Conservation (phyloP, 345 rosid species). For the Clarkia xantiana region DNA sequence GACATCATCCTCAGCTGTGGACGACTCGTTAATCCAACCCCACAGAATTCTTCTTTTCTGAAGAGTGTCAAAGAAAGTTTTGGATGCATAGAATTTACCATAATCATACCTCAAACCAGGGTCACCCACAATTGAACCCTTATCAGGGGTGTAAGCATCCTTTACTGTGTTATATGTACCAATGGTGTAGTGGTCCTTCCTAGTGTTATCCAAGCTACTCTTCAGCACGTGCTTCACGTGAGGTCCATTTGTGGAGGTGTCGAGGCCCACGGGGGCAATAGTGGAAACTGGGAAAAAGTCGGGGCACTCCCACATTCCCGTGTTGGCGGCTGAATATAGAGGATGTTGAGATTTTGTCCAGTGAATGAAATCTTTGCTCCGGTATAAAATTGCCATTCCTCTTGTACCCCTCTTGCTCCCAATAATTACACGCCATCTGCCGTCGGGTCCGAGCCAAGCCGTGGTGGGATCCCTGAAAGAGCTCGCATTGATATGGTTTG, state of each 20-base stretch:
- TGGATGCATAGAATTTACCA: constrained; percentile 69
- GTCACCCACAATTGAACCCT: constrained; percentile 2
- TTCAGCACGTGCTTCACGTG: constrained; percentile 43
- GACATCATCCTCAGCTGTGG: constrained; percentile 17
- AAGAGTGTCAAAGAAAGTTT: constrained; percentile 40
- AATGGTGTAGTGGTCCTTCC: constrained; percentile 34
- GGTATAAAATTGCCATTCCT: constrained; percentile 23
- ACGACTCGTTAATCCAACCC: constrained; percentile 43
- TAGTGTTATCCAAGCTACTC: constrained; percentile 30
- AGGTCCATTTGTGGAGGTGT: constrained; percentile 8
- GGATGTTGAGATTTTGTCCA: no score
- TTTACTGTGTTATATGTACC: constrained; percentile 22
- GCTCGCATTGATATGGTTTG: constrained; percentile 10
- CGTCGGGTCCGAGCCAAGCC: constrained; percentile 17
- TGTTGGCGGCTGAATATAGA: no score
- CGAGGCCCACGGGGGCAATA: constrained; percentile 8
- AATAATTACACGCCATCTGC: constrained; percentile 20
- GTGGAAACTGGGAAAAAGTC: constrained; percentile 26
- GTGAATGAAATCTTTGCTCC: constrained; percentile 24
- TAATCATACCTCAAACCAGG: constrained; percentile 51
- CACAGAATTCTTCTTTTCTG: constrained; percentile 35
- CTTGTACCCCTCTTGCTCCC: constrained; percentile 15
- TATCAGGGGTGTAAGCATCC: constrained; percentile 4
- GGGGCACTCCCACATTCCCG: constrained; percentile 39
- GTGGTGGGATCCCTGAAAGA: no score